These are phyloP conservation scores for Trametes cubensis DNA, from an alignment of 768 basidiomycete genomes.

Conservation along the genomic window DNA sequence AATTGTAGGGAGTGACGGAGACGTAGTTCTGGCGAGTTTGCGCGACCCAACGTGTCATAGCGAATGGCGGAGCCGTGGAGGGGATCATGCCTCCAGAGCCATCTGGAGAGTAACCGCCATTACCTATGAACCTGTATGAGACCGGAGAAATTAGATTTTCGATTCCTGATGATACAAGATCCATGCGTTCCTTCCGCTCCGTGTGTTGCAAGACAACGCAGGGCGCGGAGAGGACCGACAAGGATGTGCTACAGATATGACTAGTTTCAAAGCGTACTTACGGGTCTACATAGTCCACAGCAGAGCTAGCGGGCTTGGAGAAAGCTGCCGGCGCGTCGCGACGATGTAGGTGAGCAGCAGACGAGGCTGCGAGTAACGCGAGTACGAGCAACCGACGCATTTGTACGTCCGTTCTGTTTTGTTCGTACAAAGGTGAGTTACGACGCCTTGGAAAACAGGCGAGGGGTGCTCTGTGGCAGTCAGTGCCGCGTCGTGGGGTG, in stretches of 20 bases:
- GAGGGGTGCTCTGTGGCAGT: too few relatives aligned
- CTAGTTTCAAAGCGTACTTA: slow-evolving; percentile 30
- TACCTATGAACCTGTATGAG: slow-evolving; percentile 67
- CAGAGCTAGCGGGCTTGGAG: slow-evolving; percentile 36
- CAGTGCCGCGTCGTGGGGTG: not conserved
- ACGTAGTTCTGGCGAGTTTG: slow-evolving; percentile 79
- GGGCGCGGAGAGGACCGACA: too few relatives aligned
- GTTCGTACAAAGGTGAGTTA: too few relatives aligned
- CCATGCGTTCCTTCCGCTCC: too few relatives aligned
- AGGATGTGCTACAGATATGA: not conserved
- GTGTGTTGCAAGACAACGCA: too few relatives aligned
- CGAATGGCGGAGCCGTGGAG: slow-evolving; percentile 76
- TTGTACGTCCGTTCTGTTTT: not conserved
- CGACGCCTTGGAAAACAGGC: too few relatives aligned
- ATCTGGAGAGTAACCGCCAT: slow-evolving; percentile 70
- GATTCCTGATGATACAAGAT: too few relatives aligned
- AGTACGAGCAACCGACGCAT: slow-evolving; percentile 3
- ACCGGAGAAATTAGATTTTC: too few relatives aligned
- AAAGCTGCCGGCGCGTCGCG: slow-evolving; percentile 25
- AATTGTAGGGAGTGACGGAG: slow-evolving; percentile 71
- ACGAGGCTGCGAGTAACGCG: not conserved
- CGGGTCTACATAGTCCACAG: slow-evolving; percentile 52
- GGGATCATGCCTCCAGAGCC: slow-evolving; percentile 80
- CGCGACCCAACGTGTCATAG: slow-evolving; percentile 85
- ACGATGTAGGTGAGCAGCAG: slow-evolving; percentile 7